Base-by-base conservation (phyloP, 257 asterid species). In the Solanum peruvianum region DNA sequence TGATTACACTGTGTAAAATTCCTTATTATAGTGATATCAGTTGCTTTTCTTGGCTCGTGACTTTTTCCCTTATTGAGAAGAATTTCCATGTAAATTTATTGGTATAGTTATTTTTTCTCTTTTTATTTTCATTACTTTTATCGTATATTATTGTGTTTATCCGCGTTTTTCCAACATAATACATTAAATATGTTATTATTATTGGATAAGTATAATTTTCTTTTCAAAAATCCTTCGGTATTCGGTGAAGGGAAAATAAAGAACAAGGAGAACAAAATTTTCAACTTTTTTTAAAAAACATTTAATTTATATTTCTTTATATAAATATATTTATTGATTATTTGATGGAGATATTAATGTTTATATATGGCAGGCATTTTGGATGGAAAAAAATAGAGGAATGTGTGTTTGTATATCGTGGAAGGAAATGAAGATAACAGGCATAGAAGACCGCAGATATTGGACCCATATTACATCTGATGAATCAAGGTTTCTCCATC, bases 391-490 rank as follows among this genome's bases (percentile, higher is more conserved):
- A 49, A 66, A 81, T 87, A 85, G 91, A 60, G 91, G 93, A 87
- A 91, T 91, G 1, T 87, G 95, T 84, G 91, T 89, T 23, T 92
- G 92, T 9, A 87, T 93, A 81, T 93, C 96, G 11, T 93, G 95
- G 94, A 92, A 91, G 89, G 95, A 92, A 7, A 73, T 93, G 92
- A 93, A 91, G 87, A 93, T 93, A 44, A 91, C 92, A 0, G 93
- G 95, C 42, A 88, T 93, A 82, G 87, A 89, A 13, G 96, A 93
- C 89, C 93, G 95, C 29, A 91, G 95, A 86, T 91, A 88, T n/a
- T 92, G 95, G 96, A 88, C 23, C 66, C 92, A 88, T 77, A 84
- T 92, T 83, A 39, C 92, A 35, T 88, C 94, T 11, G 87, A 89
- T 67, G 94, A 93, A 87, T 93, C 96, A 86, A 93, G 96, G 96